Evolutionary conservation across 2,329 filamentous ascomycete genomes (phyloP), one percentile per base, ranked within the genome.

Genomic region (Clarireedia sp.): DNA sequence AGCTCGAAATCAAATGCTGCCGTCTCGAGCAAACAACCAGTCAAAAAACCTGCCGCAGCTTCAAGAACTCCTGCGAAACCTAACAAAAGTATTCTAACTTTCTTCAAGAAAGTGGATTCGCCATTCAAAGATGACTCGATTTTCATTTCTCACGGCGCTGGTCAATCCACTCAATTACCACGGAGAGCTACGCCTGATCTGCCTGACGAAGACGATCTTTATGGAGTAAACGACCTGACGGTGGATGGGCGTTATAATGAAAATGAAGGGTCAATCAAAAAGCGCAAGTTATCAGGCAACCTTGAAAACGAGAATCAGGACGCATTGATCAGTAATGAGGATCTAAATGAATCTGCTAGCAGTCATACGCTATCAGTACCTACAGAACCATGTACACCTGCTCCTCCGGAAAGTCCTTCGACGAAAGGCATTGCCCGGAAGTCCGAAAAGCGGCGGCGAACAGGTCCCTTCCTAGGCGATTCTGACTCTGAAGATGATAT

Each of bases 81-180:
- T 0, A 89, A 88, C 63, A 75, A 76, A 6, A 89, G 83, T 60
- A 89, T 90, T 33, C 71, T 89, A 14, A 89, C 72, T 60, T 90
- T 89, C 69, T 90, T 90, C 67, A 83, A 87, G 65, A 90, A 89
- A 66, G 75, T 80, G 0, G 78, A 79, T 12, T 70, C 71, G 0
- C 70, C 63, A 10, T 24, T 68, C 51, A 73, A 78, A 55, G 77
- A 85, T 59, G 52, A 54, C 19, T 74, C 75, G 19, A 75, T 87
- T 9, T 86, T 88, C 55, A 69, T 75, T 3, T 70, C 74, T 23
- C 69, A 64, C 56, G 63, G 62, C 58, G 67, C 58, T 57, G 61
- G 62, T 51, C 56, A n/a, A 14, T 19, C 6, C 29, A 3, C 26
- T 5, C 17, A 47, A 1, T 26, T 45, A 19, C 45, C 48, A 17